Evolutionary conservation across 345 rosid genomes (phyloP).

Genomic region (Syzygium aqueum): DNA sequence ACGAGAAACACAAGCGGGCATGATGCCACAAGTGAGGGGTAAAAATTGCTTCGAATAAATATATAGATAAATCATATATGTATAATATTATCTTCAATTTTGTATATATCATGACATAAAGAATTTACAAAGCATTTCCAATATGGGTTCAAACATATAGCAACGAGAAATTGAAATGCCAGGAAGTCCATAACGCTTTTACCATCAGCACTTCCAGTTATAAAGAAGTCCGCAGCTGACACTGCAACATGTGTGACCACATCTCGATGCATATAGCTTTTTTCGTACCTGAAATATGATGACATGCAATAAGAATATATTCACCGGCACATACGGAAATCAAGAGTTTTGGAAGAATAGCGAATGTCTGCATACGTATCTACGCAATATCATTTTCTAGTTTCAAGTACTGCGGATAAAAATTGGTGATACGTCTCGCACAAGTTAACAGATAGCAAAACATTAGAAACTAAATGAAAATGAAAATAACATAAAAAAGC

Average conservation of each 20-base stretch:
- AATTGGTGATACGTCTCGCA: neutral
- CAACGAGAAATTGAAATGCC: neutral
- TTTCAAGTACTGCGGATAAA: neutral
- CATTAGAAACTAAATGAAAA: neutral
- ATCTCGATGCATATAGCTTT: slow-evolving; percentile 98
- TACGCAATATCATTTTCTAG: neutral
- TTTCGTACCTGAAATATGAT: slow-evolving; percentile 65
- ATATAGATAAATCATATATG: neutral
- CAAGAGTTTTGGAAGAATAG: neutral
- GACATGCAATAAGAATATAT: neutral
- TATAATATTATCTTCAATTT: neutral
- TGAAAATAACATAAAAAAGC: neutral
- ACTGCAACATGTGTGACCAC: slow-evolving; percentile 91
- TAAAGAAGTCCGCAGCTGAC: slow-evolving; percentile 84
- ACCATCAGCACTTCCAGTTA: slow-evolving; percentile 93
- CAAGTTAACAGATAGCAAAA: neutral
- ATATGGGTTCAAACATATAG: neutral
- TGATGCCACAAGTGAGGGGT: neutral
- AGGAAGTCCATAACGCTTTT: slow-evolving; percentile 2
- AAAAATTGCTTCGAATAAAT: neutral
- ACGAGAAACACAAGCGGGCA: neutral
- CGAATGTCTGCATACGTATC: neutral
- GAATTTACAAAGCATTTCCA: neutral
- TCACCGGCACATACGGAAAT: neutral
- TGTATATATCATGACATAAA: neutral